Conservation (phyloP, 2,329 filamentous ascomycete species). For the Aspergillus sp. region DNA sequence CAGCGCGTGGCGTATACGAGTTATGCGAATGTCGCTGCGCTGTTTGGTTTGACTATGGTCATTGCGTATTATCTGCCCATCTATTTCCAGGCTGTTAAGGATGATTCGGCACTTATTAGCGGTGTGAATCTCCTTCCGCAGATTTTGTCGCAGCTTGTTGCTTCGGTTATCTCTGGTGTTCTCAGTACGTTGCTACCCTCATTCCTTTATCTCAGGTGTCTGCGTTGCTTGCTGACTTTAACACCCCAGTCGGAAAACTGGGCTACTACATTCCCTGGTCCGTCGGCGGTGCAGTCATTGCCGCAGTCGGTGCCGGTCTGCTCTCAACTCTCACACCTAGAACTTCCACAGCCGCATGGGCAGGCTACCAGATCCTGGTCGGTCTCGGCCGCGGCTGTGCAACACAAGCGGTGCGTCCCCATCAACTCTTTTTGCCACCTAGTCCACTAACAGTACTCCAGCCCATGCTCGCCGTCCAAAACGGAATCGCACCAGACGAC, state of each 20-base stretch:
- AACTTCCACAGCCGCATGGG: conserved; percentile 43
- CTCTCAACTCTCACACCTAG: conserved; percentile 41
- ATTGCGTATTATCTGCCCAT: conserved; percentile 49
- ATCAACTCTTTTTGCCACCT: background rate
- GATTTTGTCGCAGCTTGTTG: conserved; percentile 33
- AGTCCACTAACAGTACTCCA: conserved; percentile 22
- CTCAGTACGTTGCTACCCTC: conserved; percentile 22
- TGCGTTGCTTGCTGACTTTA: background rate
- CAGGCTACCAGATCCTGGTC: conserved; percentile 49
- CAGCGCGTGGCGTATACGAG: conserved; percentile 21
- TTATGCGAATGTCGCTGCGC: conserved; percentile 28
- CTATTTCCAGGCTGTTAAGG: conserved; percentile 48
- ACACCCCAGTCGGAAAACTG: conserved; percentile 21
- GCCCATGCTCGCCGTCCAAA: conserved; percentile 43
- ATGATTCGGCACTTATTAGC: conserved; percentile 25
- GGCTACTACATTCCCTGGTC: conserved; percentile 38
- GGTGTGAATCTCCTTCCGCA: conserved; percentile 28
- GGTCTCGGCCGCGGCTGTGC: conserved; percentile 44
- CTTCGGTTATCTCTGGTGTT: conserved; percentile 33
- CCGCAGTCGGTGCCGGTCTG: conserved; percentile 40
- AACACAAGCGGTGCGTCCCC: conserved; percentile 23
- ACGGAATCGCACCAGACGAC: conserved; percentile 32
- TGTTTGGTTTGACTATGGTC: conserved; percentile 34
- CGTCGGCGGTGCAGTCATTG: conserved; percentile 29
- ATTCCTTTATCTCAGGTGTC: background rate